Conservation (phyloP, 108 stramenopile species). For the Skeletonema grethae region DNA sequence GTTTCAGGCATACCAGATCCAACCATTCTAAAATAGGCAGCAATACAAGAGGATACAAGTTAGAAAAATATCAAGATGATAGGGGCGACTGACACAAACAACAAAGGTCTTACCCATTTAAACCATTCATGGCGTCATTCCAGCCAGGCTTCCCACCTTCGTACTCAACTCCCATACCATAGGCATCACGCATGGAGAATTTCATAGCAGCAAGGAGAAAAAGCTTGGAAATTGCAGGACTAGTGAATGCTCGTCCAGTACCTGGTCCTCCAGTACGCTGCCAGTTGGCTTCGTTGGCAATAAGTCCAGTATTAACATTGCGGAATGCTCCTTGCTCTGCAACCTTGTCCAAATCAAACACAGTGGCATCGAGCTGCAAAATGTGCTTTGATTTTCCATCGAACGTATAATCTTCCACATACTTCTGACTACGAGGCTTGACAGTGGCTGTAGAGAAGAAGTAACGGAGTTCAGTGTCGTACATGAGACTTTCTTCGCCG, state of each 20-base stretch:
- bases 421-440: conserved; percentile 85
- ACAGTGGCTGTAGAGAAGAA: conserved; percentile 91
- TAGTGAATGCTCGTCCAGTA: conserved; percentile 70
- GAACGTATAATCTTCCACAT: conserved; percentile 84
- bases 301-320: conserved; percentile 71
- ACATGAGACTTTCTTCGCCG: conserved; percentile 89
- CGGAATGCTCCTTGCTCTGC: conserved; percentile 83
- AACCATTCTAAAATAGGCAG: conserved; percentile 56
- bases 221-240: conserved; percentile 75
- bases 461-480: conserved; percentile 84
- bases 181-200: conserved; percentile 94
- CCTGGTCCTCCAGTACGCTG: conserved; percentile 68
- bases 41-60: neutral
- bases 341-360: conserved; percentile 71
- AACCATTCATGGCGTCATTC: conserved; percentile 98
- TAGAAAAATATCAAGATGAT: conserved; percentile 3
- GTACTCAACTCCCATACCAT: conserved; percentile 96
- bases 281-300: conserved; percentile 88
- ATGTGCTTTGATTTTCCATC: conserved; percentile 85
- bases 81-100: neutral
- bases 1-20: conserved; percentile 93
- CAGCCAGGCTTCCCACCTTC: conserved; percentile 96
- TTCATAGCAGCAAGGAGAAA: conserved; percentile 87
- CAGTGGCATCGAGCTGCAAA: conserved; percentile 86
- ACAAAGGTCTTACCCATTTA: conserved; percentile 66